A percentile compares a stretch with the other conserved stretches of the same genome.
These are phyloP conservation scores for Kwoniella dejecticola DNA, from an alignment of 768 basidiomycete genomes.

Conservation along the genomic window DNA sequence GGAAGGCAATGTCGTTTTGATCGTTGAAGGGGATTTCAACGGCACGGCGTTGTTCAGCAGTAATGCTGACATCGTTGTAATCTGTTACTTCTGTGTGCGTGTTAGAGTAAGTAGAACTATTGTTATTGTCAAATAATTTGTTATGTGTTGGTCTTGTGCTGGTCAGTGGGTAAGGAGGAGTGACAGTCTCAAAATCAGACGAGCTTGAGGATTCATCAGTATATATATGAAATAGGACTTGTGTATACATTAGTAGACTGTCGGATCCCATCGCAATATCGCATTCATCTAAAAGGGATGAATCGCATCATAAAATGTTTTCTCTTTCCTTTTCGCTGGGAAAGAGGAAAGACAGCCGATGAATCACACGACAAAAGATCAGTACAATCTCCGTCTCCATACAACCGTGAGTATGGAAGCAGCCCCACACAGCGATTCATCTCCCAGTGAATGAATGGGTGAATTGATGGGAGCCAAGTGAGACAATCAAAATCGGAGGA, in stretches of 20 bases:
- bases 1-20: conserved; percentile 11
- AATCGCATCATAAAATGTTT: too few relatives aligned
- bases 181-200: too few relatives aligned
- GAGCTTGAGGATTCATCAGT: too few relatives aligned
- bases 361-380: too few relatives aligned
- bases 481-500: conserved; percentile 1
- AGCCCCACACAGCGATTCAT: not conserved
- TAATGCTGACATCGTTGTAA: conserved; percentile 7
- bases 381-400: not conserved
- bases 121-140: too few relatives aligned
- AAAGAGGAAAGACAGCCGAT: not conserved
- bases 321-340: not conserved
- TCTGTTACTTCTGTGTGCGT: too few relatives aligned
- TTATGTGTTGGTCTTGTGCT: not conserved
- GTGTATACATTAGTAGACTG: not conserved
- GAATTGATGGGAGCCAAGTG: not conserved
- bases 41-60: conserved; percentile 6
- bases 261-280: conserved; percentile 19
- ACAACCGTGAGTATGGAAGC: not conserved
- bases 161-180: too few relatives aligned
- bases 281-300: too few relatives aligned
- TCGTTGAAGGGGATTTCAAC: conserved; percentile 2
- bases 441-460: not conserved
- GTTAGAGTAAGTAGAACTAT: too few relatives aligned
- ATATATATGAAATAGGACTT: not conserved